These are phyloP conservation scores for Coprinellus aureogranulatus DNA, from an alignment of 768 basidiomycete species.

Conservation along the genomic window DNA sequence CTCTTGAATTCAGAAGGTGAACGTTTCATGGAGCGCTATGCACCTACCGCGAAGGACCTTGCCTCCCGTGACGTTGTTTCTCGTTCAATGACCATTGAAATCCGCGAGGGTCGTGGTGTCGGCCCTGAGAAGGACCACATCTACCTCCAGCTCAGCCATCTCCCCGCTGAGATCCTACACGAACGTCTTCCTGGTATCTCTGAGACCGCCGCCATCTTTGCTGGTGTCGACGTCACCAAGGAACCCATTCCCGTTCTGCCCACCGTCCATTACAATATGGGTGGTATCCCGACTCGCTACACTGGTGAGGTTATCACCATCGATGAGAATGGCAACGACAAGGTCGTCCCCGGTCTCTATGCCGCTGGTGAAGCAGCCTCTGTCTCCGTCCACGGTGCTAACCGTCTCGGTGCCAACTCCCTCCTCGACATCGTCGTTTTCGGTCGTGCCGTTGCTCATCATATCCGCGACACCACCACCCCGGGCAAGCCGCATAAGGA, in stretches of 20 bases:
- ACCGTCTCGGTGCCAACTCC: conserved; percentile 99
- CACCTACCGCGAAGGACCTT: conserved; percentile 98
- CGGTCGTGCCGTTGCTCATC: conserved; percentile 97
- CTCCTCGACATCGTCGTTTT: conserved; percentile 98
- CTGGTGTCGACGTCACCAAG: conserved; percentile 99
- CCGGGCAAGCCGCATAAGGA: conserved; percentile 90
- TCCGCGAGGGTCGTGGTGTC: conserved; percentile 98
- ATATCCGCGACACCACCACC: conserved; percentile 87
- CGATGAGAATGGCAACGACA: conserved; percentile 87
- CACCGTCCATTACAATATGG: conserved; percentile 99
- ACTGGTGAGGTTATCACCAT: conserved; percentile 94
- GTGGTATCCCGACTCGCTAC: conserved; percentile 98
- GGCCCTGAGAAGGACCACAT: conserved; percentile 98
- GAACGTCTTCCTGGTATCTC: conserved; percentile 99
- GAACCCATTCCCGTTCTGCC: conserved; percentile 98
- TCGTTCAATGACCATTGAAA: conserved; percentile 98
- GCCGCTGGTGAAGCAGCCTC: conserved; percentile 99
- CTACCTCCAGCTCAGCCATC: conserved; percentile 93
- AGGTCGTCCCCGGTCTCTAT: conserved; percentile 93
- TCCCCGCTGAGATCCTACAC: conserved; percentile 92
- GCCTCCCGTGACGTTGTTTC: conserved; percentile 99
- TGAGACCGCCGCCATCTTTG: conserved; percentile 98
- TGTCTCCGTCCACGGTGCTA: conserved; percentile 98
- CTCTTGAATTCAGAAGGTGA: conserved; percentile 97
- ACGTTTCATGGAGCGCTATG: conserved; percentile 99